phyloP scores from a whole-genome alignment of 352 stramenopile species.

The Halophytophthora polymorphica region DNA sequence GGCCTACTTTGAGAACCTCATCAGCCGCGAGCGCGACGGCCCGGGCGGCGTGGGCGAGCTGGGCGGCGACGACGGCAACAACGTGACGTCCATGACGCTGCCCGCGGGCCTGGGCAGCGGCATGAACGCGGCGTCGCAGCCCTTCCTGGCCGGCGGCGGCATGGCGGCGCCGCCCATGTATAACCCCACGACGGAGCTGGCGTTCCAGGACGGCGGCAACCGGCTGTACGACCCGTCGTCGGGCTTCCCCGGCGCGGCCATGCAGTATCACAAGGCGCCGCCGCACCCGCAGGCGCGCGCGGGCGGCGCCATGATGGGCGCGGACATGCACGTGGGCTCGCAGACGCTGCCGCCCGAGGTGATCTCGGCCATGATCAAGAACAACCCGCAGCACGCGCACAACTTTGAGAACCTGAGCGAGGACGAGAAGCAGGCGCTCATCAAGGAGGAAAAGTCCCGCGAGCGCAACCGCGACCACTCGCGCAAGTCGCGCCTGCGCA shows the following conservation, averaged over 20 bases:
- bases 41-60: constrained; percentile 19
- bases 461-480: constrained; percentile 95
- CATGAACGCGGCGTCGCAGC: constrained; percentile 37
- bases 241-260: constrained; percentile 33
- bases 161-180: constrained; percentile 35
- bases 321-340: constrained; percentile 46
- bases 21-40: constrained; percentile 49
- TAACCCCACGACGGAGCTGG: constrained; percentile 53
- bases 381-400: constrained; percentile 40
- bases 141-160: constrained; percentile 29
- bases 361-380: constrained; percentile 82
- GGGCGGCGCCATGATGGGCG: constrained; percentile 13
- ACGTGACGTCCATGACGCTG: constrained; percentile 64
- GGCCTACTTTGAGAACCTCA: constrained; percentile 80
- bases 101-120: constrained; percentile 63
- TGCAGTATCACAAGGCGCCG: constrained; percentile 45
- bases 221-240: constrained; percentile 70
- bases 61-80: constrained; percentile 38
- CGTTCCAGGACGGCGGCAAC: constrained; percentile 58
- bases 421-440: constrained; percentile 70
- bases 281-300: constrained; percentile 15
- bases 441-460: constrained; percentile 83
- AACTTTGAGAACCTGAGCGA: constrained; percentile 81
- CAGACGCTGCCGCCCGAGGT: constrained; percentile 81
- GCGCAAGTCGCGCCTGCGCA: constrained; percentile 92